Evolutionary conservation across 306 rosid genomes (phyloP).

Genomic region (Neltuma alba): DNA sequence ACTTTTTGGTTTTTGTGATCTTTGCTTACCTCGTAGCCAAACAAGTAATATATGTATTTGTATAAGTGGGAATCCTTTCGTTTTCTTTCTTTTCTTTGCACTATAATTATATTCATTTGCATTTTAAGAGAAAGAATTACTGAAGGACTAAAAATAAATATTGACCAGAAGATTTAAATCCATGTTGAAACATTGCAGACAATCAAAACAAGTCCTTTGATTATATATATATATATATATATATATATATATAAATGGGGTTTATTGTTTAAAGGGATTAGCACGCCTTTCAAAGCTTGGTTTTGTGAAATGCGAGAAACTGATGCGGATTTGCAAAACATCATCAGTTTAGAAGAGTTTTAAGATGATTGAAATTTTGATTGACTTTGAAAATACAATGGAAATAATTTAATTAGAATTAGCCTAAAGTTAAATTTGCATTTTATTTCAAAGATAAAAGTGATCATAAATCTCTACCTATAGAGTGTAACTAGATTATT

Average conservation of each 20-base stretch:
- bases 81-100: background rate
- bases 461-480: too few relatives aligned
- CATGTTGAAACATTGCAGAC: background rate
- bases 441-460: too few relatives aligned
- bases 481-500: too few relatives aligned
- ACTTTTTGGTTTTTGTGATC: conserved; percentile 33
- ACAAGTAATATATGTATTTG: conserved; percentile 30
- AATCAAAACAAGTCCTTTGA: too few relatives aligned
- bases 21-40: conserved; percentile 43
- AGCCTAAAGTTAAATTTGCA: background rate
- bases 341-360: too few relatives aligned
- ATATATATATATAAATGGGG: too few relatives aligned
- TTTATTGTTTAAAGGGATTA: too few relatives aligned
- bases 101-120: background rate
- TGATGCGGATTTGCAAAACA: background rate
- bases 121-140: background rate
- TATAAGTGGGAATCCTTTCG: conserved; percentile 33
- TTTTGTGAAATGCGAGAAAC: background rate
- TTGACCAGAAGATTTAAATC: background rate
- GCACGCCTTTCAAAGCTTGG: background rate
- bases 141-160: too few relatives aligned
- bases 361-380: background rate
- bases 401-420: too few relatives aligned
- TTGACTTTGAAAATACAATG: background rate
- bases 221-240: too few relatives aligned